Percentiles rank a stretch among this genome's conserved stretches.
These are phyloP conservation scores for Acanthamoeba triangularis DNA, from an alignment of 208 protist species.

Conservation along the genomic window DNA sequence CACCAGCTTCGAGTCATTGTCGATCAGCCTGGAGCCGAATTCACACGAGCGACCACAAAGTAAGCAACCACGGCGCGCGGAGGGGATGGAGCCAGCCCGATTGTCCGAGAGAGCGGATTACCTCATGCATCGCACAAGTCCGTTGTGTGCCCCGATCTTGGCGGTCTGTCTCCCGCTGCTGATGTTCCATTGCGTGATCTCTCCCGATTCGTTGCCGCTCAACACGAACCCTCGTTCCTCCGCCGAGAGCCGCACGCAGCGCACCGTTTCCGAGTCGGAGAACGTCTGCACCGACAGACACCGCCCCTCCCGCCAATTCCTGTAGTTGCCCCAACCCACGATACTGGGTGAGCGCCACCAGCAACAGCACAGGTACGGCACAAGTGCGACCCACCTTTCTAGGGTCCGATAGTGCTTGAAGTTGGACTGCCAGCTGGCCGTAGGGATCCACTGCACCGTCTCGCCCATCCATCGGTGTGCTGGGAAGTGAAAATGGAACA, in stretches of 20 bases:
- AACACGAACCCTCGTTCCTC: conserved; percentile 25
- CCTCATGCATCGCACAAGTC: conserved; percentile 24
- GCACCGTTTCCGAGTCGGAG: background rate
- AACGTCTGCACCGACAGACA: conserved; percentile 18
- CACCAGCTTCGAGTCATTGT: conserved; percentile 29
- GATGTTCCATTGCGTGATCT: conserved; percentile 37
- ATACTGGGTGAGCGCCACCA: background rate
- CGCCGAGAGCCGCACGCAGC: conserved; percentile 29
- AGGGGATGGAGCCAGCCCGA: background rate
- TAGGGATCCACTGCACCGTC: conserved; percentile 30
- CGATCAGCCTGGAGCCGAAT: background rate
- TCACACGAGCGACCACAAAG: background rate
- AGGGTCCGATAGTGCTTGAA: conserved; percentile 30
- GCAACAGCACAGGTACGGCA: background rate
- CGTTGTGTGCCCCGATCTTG: background rate
- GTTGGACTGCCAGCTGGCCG: conserved; percentile 45
- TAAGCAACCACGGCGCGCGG: background rate
- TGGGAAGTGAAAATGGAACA: conserved; percentile 65
- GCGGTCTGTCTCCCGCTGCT: background rate
- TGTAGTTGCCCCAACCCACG: background rate
- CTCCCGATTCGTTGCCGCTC: conserved; percentile 6
- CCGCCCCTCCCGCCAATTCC: conserved; percentile 31
- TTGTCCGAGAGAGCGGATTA: background rate
- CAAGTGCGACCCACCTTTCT: background rate
- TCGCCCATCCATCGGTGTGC: conserved; percentile 58